Evolutionary conservation across 371 early-diverging fungal species (phyloP).

Genomic region (Apophysomyces elegans): DNA sequence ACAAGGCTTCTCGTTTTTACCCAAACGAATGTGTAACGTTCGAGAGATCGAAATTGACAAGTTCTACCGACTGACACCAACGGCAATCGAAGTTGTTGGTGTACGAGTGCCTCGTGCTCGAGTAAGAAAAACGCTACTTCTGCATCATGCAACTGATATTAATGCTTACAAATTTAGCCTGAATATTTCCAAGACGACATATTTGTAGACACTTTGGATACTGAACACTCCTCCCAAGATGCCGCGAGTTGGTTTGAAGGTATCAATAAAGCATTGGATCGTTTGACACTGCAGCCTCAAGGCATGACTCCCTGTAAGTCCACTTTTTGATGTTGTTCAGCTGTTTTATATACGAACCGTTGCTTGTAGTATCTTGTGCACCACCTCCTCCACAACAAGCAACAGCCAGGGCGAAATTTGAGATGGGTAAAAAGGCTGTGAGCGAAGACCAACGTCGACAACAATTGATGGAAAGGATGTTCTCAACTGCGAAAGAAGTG

Average conservation of each 20-base stretch:
- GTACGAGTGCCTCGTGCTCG: slow-evolving; percentile 78
- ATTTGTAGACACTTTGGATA: slow-evolving; percentile 70
- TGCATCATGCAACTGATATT: neutral
- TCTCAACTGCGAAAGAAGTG: slow-evolving; percentile 50
- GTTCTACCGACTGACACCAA: slow-evolving; percentile 69
- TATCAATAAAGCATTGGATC: slow-evolving; percentile 20
- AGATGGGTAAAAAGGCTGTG: slow-evolving; percentile 42
- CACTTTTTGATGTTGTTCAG: neutral
- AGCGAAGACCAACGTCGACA: slow-evolving; percentile 47
- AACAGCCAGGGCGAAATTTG: slow-evolving; percentile 40
- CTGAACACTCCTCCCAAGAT: slow-evolving; percentile 51
- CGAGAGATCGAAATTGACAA: slow-evolving; percentile 68
- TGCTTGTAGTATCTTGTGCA: slow-evolving; percentile 40
- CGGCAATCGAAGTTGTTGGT: slow-evolving; percentile 69
- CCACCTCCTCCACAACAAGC: slow-evolving; percentile 48
- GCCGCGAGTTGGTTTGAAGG: slow-evolving; percentile 65
- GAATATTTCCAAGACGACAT: slow-evolving; percentile 91
- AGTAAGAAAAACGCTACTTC: slow-evolving; percentile 28
- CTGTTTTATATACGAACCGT: neutral
- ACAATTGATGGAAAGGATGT: slow-evolving; percentile 62
- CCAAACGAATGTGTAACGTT: slow-evolving; percentile 70
- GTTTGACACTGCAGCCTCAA: slow-evolving; percentile 59
- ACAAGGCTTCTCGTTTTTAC: slow-evolving; percentile 69
- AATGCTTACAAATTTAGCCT: slow-evolving; percentile 35
- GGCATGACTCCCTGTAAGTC: slow-evolving; percentile 63